Conservation (phyloP, 1,284 basidiomycete species). For the Polyporus tsugae region DNA sequence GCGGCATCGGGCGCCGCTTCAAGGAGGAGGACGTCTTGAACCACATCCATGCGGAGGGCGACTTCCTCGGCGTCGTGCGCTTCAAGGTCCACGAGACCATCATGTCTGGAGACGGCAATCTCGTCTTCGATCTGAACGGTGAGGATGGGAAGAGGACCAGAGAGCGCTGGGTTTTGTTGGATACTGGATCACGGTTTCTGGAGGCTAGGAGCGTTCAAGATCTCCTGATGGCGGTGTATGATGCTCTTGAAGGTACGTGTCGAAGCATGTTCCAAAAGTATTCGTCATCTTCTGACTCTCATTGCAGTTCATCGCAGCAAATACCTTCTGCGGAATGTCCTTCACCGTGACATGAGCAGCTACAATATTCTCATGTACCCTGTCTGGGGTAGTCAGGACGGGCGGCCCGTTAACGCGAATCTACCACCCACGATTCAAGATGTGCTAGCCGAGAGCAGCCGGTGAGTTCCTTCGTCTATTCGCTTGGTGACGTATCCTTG, state of each 20-base stretch:
- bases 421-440: background rate
- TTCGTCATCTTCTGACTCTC: too few relatives aligned
- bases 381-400: background rate
- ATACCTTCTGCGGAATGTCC: background rate
- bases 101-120: too few relatives aligned
- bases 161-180: too few relatives aligned
- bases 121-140: too few relatives aligned
- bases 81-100: background rate
- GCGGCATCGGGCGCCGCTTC: background rate
- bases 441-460: background rate
- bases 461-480: too few relatives aligned
- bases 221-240: conserved; percentile 3
- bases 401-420: background rate
- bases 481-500: too few relatives aligned
- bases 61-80: conserved; percentile 6
- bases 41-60: conserved; percentile 1
- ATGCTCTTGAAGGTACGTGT: conserved; percentile 3
- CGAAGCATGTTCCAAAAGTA: background rate
- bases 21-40: background rate
- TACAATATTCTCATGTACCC: conserved; percentile 12
- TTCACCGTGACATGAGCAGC: background rate
- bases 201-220: too few relatives aligned
- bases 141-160: too few relatives aligned
- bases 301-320: conserved; percentile 5
- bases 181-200: too few relatives aligned